A percentile compares a stretch with the other conserved stretches of the same genome.
Conservation (phyloP, 306 rosid species). For the Quercus berberidifolia region DNA sequence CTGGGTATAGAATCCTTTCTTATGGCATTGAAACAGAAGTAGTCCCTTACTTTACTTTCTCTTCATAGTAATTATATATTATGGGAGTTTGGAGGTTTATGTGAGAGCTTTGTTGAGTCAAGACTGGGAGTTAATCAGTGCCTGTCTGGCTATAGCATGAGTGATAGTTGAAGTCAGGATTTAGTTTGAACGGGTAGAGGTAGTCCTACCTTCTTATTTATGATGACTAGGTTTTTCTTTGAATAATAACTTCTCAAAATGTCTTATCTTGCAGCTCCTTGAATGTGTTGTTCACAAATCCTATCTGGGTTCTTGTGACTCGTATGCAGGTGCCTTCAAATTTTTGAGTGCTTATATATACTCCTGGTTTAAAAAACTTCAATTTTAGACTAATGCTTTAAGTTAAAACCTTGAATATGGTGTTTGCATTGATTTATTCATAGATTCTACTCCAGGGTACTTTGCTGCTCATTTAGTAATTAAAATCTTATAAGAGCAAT, state of each 20-base stretch:
- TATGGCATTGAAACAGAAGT: neutral
- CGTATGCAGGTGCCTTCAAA: constrained; percentile 75
- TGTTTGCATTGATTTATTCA: neutral
- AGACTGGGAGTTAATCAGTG: neutral
- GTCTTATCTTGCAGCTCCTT: constrained; percentile 58
- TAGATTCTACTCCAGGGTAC: neutral
- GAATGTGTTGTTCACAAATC: constrained; percentile 70
- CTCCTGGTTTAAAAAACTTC: neutral
- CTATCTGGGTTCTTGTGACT: constrained; percentile 90
- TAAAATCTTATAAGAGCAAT: neutral
- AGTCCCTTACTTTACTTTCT: neutral
- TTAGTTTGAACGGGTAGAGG: neutral
- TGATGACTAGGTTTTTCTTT: neutral
- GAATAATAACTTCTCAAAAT: constrained; percentile 1
- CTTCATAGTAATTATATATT: neutral
- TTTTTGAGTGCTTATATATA: neutral
- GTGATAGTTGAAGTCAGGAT: neutral
- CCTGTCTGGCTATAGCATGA: neutral
- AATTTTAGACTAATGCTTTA: neutral
- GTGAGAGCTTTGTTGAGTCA: neutral
- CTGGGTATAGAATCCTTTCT: constrained; percentile 50
- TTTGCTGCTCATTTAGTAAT: neutral
- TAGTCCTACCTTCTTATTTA: neutral
- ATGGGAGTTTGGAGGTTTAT: neutral
- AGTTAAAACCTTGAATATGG: neutral